These are phyloP conservation scores for Mariannaea sp. DNA, from an alignment of 2,329 filamentous ascomycete species.

Conservation along the genomic window DNA sequence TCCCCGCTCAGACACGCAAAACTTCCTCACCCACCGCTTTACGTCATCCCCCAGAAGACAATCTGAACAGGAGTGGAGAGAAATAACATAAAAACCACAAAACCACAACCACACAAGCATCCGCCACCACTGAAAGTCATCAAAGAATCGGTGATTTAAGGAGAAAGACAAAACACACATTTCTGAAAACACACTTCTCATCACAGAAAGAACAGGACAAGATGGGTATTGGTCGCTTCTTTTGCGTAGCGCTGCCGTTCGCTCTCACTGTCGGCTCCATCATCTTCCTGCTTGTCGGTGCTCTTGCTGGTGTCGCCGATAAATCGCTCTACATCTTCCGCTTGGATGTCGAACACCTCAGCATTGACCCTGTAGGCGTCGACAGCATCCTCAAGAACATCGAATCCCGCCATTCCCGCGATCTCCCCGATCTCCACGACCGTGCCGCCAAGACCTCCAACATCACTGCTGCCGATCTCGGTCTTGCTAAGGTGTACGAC, in stretches of 20 bases:
- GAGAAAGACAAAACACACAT: too few relatives aligned
- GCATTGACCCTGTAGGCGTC: constrained; percentile 42
- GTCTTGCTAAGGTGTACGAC: constrained; percentile 77
- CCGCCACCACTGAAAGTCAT: too few relatives aligned
- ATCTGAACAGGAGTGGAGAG: constrained; percentile 6
- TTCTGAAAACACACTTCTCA: too few relatives aligned
- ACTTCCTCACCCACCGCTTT: constrained; percentile 15
- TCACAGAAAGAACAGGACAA: too few relatives aligned
- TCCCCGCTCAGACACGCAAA: constrained; percentile 3
- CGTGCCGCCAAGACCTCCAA: constrained; percentile 46
- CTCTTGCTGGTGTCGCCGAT: constrained; percentile 60
- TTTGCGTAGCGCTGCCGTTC: constrained; percentile 89
- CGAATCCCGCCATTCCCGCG: constrained; percentile 32
- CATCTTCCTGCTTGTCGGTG: constrained; percentile 66
- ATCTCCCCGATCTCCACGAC: constrained; percentile 27
- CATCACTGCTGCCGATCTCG: constrained; percentile 62
- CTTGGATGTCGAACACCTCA: constrained; percentile 66
- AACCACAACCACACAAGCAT: constrained; percentile 1
- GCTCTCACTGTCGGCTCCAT: constrained; percentile 77
- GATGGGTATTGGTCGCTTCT: constrained; percentile 73
- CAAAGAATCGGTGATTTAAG: too few relatives aligned
- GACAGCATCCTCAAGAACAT: constrained; percentile 44
- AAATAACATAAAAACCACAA: constrained; percentile 15
- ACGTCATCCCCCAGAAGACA: constrained; percentile 32
- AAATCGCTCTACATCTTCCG: constrained; percentile 63